Evolutionary conservation across 257 asterid genomes (phyloP), one percentile per base, ranked within the genome.

Genomic region (Plectranthus barbatus): DNA sequence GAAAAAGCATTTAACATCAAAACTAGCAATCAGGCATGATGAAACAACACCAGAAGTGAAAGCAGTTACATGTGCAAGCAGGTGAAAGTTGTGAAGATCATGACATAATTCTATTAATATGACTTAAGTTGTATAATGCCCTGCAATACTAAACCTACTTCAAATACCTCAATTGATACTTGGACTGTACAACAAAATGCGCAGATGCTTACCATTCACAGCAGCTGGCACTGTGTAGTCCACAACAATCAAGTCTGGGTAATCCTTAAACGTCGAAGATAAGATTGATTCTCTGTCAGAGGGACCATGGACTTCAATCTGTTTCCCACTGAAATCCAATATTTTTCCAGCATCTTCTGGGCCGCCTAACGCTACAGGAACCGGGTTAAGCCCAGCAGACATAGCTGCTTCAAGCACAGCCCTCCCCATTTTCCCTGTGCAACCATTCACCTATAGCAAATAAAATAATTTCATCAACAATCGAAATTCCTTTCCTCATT

Each of bases 341-440:
- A 69, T 80, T 65, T 84, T 83, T 15, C 96, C 96, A 7, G 68
- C 62, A 78, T 91, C 95, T 34, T 77, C 81, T 1, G 90, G 83
- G 64, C 95, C 87, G 9, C 96, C 84, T 60, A 91, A 83, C 4
- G 95, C 86, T 44, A 83, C 78, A 20, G 95, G 85, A 58, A 91
- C 85, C 15, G 91, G 87, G n/a, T 62, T 66, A 54, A 84, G 92
- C 48, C 98, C 98, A 20, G 94, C 98, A 62, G 95, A 20, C n/a
- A 84, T 77, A 36, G 95, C 94, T 4, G 96, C 95, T 72, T 91
- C 95, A 29, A 91, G 95, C 69, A 91, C 98, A 9, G 96, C 88
- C 74, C 86, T 80, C 12, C 98, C 98, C 95, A 91, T 84, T 76
- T 91, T 81, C 8, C 98, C 96, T 19, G 94, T 86, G 73, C 90